Evolutionary conservation across 768 basidiomycete genomes (phyloP).

Genomic region (Mycena albidolilacea): DNA sequence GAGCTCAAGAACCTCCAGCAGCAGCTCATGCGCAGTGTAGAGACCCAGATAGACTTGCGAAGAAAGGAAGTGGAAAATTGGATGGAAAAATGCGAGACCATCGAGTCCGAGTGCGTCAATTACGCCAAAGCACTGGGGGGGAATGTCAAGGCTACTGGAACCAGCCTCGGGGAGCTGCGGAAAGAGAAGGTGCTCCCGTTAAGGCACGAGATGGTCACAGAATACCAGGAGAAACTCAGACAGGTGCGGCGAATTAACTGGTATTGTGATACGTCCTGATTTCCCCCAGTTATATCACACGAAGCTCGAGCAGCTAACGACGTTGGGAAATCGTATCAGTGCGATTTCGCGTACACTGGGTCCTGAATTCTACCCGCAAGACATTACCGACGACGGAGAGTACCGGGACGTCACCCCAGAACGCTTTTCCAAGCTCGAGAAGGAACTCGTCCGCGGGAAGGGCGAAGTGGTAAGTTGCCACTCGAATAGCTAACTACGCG

Average conservation of each 20-base stretch:
- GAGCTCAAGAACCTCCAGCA: constrained; percentile 83
- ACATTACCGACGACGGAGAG: constrained; percentile 64
- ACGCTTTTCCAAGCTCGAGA: constrained; percentile 84
- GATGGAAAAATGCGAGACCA: constrained; percentile 71
- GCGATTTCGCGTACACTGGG: constrained; percentile 74
- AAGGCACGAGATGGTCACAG: constrained; percentile 76
- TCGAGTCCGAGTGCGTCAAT: constrained; percentile 76
- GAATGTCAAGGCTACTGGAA: constrained; percentile 76
- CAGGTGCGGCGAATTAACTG: constrained; percentile 66
- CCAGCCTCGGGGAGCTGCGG: constrained; percentile 75
- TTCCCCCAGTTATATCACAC: constrained; percentile 76
- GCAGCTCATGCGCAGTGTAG: constrained; percentile 82
- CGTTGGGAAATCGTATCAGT: constrained; percentile 77
- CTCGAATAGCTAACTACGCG: not conserved
- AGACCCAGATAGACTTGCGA: constrained; percentile 77
- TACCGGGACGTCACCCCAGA: constrained; percentile 85
- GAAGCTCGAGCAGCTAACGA: constrained; percentile 81
- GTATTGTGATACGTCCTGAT: constrained; percentile 23
- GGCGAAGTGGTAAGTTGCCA: constrained; percentile 81
- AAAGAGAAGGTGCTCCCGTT: constrained; percentile 82
- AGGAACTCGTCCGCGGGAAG: constrained; percentile 88
- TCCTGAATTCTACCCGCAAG: constrained; percentile 67
- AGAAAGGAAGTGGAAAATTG: constrained; percentile 85
- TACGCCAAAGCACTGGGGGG: constrained; percentile 82
- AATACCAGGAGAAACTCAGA: constrained; percentile 83